phyloP scores from a whole-genome alignment of 805 yeast genomes.

The Candida morakotiae region DNA sequence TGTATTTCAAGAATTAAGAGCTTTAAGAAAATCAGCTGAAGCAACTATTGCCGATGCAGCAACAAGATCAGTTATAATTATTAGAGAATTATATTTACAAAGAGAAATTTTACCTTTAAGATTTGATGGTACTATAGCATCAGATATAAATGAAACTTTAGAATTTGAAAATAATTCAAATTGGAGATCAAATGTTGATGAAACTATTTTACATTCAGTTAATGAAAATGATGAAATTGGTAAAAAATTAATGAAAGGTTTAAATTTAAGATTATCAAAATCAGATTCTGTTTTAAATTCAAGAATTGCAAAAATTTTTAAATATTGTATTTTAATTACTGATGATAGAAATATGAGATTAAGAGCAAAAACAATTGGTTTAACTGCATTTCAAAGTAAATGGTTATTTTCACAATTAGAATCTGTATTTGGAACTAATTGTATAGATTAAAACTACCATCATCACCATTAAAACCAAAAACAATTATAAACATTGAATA shows the following conservation, averaged over 20 bases:
- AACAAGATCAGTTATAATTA: slow-evolving; percentile 71
- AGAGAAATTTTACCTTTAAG: slow-evolving; percentile 55
- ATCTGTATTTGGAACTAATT: slow-evolving; percentile 41
- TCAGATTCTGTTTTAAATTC: slow-evolving; percentile 19
- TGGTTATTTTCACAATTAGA: slow-evolving; percentile 58
- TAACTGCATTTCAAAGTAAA: slow-evolving; percentile 51
- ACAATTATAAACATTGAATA: too few species aligned
- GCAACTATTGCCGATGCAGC: slow-evolving; percentile 76
- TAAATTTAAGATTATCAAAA: slow-evolving; percentile 19
- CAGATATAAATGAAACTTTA: slow-evolving; percentile 64
- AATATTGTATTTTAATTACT: slow-evolving; percentile 61
- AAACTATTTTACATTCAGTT: slow-evolving; percentile 54
- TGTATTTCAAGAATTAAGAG: slow-evolving; percentile 73
- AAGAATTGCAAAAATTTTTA: slow-evolving; percentile 41
- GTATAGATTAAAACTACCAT: slow-evolving; percentile 49
- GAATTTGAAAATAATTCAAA: slow-evolving; percentile 71
- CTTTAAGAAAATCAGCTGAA: slow-evolving; percentile 66
- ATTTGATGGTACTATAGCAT: slow-evolving; percentile 66
- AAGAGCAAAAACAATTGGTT: slow-evolving; percentile 56
- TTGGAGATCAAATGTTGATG: slow-evolving; percentile 73
- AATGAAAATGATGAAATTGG: slow-evolving; percentile 39
- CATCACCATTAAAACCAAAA: too few species aligned
- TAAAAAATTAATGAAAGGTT: slow-evolving; percentile 38
- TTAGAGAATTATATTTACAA: slow-evolving; percentile 60
- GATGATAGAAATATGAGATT: slow-evolving; percentile 72